Base-by-base conservation (phyloP, 176 grass and related monocot genomes). In the Carex littledalei region DNA sequence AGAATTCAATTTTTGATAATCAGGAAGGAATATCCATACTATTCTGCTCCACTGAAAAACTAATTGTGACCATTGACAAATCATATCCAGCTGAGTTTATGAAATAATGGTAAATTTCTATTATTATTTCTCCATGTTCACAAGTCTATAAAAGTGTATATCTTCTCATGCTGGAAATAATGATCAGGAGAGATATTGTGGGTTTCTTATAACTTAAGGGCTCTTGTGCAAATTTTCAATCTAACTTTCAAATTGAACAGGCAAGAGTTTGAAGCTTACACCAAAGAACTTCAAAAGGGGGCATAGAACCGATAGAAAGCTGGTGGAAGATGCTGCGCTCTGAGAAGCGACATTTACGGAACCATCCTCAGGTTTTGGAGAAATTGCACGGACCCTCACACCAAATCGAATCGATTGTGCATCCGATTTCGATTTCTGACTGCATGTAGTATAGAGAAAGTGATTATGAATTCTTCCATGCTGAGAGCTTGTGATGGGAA, bases 211-310 rank as follows among this genome's bases (percentile, higher is more conserved):
- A 10, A 70, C 26, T n/a, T 0, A 7, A 29, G 18, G 62, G 18
- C 5, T 54, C 65, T 31, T 80, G 9, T 78, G 71, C 62, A 56
- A 75, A 62, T 13, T 13, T 9, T 3, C n/a, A 43, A 67, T 60
- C 6, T 64, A 50, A 20, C 16, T 63, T 66, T 41, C 43, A 71
- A 43, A 72, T 62, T 60, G 8, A 61, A 83, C 56, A 73, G 29
- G 49, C 37, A 83, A 70, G 47, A 21, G 11, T 20, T 11, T 56
- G 2, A 45, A 64, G 52, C 56, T 88, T 98, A 98, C 93, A 49
- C 91, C 91, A 9, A 98, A 74, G 55, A 98, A 84, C 54, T 90
- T 98, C 78, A 98, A 91, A 61, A 98, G 95, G 47, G 91, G 95
- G 55, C 95, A 98, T 34, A 98, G 89, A 31, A 93, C 62, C 3